Evolutionary conservation across 768 basidiomycete genomes (phyloP).

Genomic region (Pholiota molesta): DNA sequence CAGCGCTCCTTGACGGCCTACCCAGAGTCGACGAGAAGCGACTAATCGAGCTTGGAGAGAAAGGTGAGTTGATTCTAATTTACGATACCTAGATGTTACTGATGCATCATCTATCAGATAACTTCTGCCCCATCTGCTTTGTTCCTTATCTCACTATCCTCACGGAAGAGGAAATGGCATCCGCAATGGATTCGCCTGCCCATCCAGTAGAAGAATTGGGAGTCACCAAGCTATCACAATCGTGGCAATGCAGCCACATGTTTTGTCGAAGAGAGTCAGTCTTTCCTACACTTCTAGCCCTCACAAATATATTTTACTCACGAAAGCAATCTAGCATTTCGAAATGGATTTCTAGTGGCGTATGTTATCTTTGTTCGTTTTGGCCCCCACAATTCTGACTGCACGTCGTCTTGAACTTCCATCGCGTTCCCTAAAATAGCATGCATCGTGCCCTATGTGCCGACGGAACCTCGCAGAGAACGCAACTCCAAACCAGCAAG

Average conservation of each 20-base stretch:
- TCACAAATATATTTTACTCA: background rate
- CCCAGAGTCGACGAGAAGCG: conserved; percentile 53
- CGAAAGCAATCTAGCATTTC: conserved; percentile 46
- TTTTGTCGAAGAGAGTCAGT: conserved; percentile 82
- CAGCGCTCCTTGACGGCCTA: conserved; percentile 46
- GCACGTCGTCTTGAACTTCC: background rate
- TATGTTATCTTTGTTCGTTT: conserved; percentile 32
- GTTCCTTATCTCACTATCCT: conserved; percentile 68
- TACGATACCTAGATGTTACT: background rate
- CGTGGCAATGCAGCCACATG: conserved; percentile 65
- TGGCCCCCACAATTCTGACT: background rate
- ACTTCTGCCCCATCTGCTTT: conserved; percentile 76
- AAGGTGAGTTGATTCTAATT: conserved; percentile 34
- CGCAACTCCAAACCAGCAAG: background rate
- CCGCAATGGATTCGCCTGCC: conserved; percentile 80
- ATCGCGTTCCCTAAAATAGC: conserved; percentile 35
- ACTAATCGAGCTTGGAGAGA: conserved; percentile 47
- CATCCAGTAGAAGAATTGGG: conserved; percentile 71
- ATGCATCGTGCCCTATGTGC: conserved; percentile 70
- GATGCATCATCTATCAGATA: conserved; percentile 44
- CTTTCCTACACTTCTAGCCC: background rate
- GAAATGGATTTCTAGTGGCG: conserved; percentile 64
- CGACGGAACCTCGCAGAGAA: conserved; percentile 47
- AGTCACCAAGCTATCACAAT: conserved; percentile 59
- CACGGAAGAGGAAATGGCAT: conserved; percentile 74